Evolutionary conservation across 495 filamentous ascomycete genomes (phyloP), one percentile per base, ranked within the genome.

Genomic region (Lasiosphaeria hispida): DNA sequence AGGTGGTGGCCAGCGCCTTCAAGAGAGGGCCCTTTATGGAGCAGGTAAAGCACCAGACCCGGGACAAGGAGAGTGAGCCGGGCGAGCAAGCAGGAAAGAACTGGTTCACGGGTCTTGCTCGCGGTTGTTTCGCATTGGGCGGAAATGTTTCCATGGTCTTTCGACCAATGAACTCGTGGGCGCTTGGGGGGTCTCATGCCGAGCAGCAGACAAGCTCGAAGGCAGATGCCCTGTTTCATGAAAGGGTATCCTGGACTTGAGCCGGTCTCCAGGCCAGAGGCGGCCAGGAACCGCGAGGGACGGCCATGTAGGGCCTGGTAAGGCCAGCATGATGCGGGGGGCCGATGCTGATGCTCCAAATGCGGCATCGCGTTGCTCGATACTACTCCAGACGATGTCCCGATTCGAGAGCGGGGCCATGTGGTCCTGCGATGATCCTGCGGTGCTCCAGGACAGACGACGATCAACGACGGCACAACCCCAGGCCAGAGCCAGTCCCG

Each of bases 141-240:
- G 58, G 23, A 48, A 57, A 45, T 54, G 62, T 69, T 63, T 69
- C 60, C 41, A 53, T 59, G 48, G 33, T 14, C 17, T 63, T 65
- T 52, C 53, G 63, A 56, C 69, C 69, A 72, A 72, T 72, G 63
- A 70, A 67, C 58, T 62, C 37, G 54, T 72, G 67, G 63, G 63
- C 69, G 66, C 69, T 58, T 39, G 36, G 40, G 42, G 44, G 36
- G 48, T 53, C 47, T 43, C 63, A 64, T 15, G 63, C 60, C 49
- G 48, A 50, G 42, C 34, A 48, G 51, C 30, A 60, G 50, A 50
- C 55, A 39, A 37, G 40, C 35, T 23, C 42, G 54, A 4, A 19
- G 15, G 13, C 13, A 49, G 44, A 55, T 18, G 40, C 37, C 36
- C 48, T 15, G 62, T 67, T 65, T 65, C 61, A 63, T 54, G 33